phyloP scores from a whole-genome alignment of 2,329 filamentous ascomycete species.

The Fusarium transvaalense region DNA sequence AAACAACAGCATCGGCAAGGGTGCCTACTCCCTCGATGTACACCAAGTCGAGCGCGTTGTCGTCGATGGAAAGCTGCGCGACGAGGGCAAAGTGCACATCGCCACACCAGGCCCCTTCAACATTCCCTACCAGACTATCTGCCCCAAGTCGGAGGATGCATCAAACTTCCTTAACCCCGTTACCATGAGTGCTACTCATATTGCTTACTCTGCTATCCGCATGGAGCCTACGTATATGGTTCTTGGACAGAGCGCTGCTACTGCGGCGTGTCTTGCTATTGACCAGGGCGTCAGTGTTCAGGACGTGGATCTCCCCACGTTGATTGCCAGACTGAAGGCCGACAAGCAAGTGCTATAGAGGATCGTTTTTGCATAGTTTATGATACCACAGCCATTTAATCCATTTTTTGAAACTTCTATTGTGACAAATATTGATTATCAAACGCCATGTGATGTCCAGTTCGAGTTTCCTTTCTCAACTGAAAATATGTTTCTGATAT shows the following conservation, averaged over 20 bases:
- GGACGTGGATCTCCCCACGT: constrained; percentile 21
- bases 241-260: constrained; percentile 36
- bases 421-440: too few species aligned
- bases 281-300: constrained; percentile 35
- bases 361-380: constrained; percentile 9
- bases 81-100: constrained; percentile 37
- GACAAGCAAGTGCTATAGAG: constrained; percentile 33
- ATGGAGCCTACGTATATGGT: constrained; percentile 41
- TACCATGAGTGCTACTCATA: constrained; percentile 33
- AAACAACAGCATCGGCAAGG: constrained; percentile 20
- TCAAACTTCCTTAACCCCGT: constrained; percentile 38
- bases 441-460: neutral
- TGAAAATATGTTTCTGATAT: neutral
- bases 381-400: constrained; percentile 20
- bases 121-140: constrained; percentile 24
- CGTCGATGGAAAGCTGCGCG: constrained; percentile 18
- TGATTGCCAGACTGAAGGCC: constrained; percentile 27
- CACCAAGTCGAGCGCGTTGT: constrained; percentile 36
- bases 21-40: constrained; percentile 32
- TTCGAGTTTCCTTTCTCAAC: neutral
- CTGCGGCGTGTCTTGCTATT: constrained; percentile 35
- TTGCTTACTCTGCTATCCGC: constrained; percentile 33
- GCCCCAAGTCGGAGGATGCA: constrained; percentile 22
- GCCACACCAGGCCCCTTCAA: constrained; percentile 28
- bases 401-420: neutral